Evolutionary conservation across 352 stramenopile genomes (phyloP).

Genomic region (Peronosclerospora sorghi): DNA sequence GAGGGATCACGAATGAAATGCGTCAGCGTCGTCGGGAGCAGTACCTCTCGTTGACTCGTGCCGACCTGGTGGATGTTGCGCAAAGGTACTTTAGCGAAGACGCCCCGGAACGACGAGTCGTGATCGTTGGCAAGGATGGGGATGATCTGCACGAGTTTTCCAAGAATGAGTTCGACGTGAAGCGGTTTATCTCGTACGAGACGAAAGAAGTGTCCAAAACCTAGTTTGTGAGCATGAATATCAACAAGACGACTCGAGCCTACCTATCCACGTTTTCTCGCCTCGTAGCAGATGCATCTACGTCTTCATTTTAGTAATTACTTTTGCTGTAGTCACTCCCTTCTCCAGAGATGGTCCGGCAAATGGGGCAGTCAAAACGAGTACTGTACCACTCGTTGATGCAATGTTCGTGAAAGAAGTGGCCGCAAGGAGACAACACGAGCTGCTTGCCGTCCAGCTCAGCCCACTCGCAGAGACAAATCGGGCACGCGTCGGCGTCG

Average conservation of each 20-base stretch:
- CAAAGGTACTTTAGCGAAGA: constrained; percentile 37
- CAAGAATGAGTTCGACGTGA: constrained; percentile 27
- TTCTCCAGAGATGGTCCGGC: constrained; percentile 62
- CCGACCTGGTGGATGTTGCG: constrained; percentile 41
- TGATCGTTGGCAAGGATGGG: constrained; percentile 60
- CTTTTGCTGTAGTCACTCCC: constrained; percentile 17
- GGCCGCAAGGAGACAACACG: constrained; percentile 65
- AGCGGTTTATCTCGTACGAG: constrained; percentile 20
- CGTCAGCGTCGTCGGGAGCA: constrained; percentile 57
- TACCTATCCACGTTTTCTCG: too few species aligned
- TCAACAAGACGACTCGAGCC: constrained; percentile 5
- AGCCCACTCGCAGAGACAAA: constrained; percentile 76
- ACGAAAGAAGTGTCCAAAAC: not conserved
- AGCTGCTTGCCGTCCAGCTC: constrained; percentile 77
- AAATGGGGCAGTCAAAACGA: constrained; percentile 84
- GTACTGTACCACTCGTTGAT: constrained; percentile 86
- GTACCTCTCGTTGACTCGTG: constrained; percentile 38
- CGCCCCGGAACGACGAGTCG: constrained; percentile 19
- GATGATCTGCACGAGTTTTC: constrained; percentile 30
- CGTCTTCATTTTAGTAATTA: constrained; percentile 5
- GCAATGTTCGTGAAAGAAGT: constrained; percentile 84
- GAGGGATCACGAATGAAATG: constrained; percentile 79
- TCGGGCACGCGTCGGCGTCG: constrained; percentile 72
- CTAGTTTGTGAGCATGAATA: not conserved
- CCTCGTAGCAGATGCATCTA: constrained; percentile 1